phyloP scores from a whole-genome alignment of 2,329 filamentous ascomycete species.

The Colletotrichum cuscutae region DNA sequence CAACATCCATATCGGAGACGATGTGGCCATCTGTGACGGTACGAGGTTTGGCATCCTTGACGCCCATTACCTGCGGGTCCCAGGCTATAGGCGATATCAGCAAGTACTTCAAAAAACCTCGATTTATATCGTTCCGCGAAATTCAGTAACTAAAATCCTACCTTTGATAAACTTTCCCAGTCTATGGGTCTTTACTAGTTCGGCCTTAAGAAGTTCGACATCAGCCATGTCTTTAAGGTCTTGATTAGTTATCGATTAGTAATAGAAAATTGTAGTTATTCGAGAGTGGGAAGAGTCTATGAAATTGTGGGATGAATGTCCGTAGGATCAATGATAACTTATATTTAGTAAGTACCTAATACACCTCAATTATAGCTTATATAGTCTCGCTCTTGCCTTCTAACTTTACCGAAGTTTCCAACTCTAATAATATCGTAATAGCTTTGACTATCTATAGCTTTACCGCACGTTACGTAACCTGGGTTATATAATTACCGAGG shows the following conservation, averaged over 20 bases:
- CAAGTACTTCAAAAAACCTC: not conserved
- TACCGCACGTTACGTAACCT: too few relatives aligned
- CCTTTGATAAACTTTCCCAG: not conserved
- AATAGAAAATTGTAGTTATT: not conserved
- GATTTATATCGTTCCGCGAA: too few relatives aligned
- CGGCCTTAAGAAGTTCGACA: not conserved
- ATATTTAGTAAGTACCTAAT: not conserved
- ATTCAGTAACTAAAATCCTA: not conserved
- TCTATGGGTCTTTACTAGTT: not conserved
- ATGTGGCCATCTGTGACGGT: not conserved
- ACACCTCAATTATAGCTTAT: not conserved
- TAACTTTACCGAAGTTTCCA: not conserved
- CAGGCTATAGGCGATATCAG: not conserved
- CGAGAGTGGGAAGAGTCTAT: too few relatives aligned
- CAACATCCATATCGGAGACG: not conserved
- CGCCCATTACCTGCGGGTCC: not conserved
- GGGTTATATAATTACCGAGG: too few relatives aligned
- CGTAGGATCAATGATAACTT: not conserved
- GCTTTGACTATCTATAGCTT: too few relatives aligned
- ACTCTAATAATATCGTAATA: too few relatives aligned
- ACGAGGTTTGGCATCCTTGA: not conserved
- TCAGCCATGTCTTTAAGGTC: not conserved
- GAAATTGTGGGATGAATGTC: too few relatives aligned
- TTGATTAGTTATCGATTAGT: not conserved
- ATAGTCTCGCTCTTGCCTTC: not conserved